A percentile compares a stretch with the other conserved stretches of the same genome.
Conservation (phyloP, 2,329 filamentous ascomycete species). For the Diplodia scrobiculata region DNA sequence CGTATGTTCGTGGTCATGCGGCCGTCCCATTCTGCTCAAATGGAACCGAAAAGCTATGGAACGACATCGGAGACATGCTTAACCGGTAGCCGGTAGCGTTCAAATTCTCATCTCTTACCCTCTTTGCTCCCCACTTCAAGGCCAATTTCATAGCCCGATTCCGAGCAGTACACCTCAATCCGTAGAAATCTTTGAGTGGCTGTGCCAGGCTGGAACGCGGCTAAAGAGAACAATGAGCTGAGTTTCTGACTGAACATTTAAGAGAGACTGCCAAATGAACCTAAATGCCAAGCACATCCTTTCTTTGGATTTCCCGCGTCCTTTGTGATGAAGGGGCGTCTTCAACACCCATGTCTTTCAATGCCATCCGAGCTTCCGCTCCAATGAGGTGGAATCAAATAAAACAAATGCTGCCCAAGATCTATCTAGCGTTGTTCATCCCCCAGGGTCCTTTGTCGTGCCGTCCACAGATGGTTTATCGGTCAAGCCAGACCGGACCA, state of each 20-base stretch:
- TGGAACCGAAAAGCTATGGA: no score
- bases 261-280: not conserved
- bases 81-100: not conserved
- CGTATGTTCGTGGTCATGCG: not conserved
- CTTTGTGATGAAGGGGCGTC: not conserved
- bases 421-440: not conserved
- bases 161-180: not conserved
- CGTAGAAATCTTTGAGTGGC: not conserved
- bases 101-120: not conserved
- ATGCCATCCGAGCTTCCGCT: not conserved
- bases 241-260: not conserved
- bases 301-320: not conserved
- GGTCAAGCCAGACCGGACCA: not conserved
- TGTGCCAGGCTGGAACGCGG: not conserved
- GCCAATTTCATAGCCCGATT: no score
- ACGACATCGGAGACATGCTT: not conserved
- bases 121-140: not conserved
- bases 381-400: not conserved
- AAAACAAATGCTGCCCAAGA: not conserved
- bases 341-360: not conserved
- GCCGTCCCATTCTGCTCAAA: not conserved
- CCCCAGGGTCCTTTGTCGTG: not conserved
- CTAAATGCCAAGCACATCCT: not conserved
- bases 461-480: not conserved
- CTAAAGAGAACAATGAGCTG: not conserved